Conservation (phyloP, 495 filamentous ascomycete species). For the Glarea lozoyensis region DNA sequence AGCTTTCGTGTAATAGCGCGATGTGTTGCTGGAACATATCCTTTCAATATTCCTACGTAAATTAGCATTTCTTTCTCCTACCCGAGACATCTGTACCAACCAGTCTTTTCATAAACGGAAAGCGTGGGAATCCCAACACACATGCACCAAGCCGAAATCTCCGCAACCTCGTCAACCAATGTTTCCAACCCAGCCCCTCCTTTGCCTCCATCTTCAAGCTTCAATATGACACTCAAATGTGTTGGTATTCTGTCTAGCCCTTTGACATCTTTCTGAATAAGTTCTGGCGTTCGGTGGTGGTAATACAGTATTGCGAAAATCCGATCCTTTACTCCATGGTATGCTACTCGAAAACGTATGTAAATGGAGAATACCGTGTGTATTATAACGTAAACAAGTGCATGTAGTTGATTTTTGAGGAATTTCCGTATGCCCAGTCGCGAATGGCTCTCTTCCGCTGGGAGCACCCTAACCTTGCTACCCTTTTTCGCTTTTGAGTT, state of each 20-base stretch:
- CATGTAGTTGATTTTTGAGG: conserved; percentile 54
- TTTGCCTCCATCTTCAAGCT: conserved; percentile 57
- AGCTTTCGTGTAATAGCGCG: conserved; percentile 63
- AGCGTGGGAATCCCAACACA: conserved; percentile 76
- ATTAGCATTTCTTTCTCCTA: conserved; percentile 3
- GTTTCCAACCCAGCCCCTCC: conserved; percentile 62
- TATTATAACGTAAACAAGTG: conserved; percentile 60
- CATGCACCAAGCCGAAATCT: conserved; percentile 85
- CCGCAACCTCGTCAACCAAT: conserved; percentile 80
- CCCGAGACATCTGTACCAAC: conserved; percentile 34
- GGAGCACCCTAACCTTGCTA: conserved; percentile 15
- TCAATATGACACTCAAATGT: conserved; percentile 82
- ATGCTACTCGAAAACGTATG: conserved; percentile 68
- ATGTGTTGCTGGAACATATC: conserved; percentile 69
- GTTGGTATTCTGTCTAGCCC: conserved; percentile 60
- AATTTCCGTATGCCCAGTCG: conserved; percentile 56
- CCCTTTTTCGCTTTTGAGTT: conserved; percentile 15
- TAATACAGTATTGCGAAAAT: conserved; percentile 75
- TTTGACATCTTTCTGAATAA: conserved; percentile 83
- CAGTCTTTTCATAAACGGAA: conserved; percentile 85
- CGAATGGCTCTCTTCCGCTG: conserved; percentile 20
- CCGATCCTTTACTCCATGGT: conserved; percentile 65
- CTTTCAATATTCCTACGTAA: conserved; percentile 69
- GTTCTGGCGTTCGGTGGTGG: conserved; percentile 86
- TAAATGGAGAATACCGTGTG: conserved; percentile 82